Percentiles rank a stretch among this genome's conserved stretches.
These are phyloP conservation scores for Acrocalymma vagum DNA, from an alignment of 2,329 filamentous ascomycete species.

Conservation along the genomic window DNA sequence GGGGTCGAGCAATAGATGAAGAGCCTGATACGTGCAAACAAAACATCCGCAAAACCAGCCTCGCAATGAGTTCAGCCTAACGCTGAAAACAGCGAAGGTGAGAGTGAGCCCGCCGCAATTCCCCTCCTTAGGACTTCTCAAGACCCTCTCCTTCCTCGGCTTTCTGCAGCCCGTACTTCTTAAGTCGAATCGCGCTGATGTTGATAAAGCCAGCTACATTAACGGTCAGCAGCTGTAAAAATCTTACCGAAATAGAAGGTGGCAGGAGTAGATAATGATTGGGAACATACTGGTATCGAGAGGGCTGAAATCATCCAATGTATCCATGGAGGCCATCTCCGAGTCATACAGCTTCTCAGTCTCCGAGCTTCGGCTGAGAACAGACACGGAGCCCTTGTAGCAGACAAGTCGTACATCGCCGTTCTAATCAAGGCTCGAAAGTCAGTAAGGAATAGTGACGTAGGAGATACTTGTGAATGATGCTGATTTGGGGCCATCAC, in stretches of 20 bases:
- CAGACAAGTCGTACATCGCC: conserved; percentile 66
- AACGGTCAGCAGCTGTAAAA: not conserved
- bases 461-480: too few species aligned
- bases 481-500: too few species aligned
- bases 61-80: too few species aligned
- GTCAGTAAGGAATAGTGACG: too few species aligned
- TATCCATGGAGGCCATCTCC: conserved; percentile 74
- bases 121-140: too few species aligned
- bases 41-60: too few species aligned
- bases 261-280: conserved; percentile 75
- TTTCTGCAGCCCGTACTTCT: conserved; percentile 53
- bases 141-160: conserved; percentile 47
- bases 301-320: conserved; percentile 72
- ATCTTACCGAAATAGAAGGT: too few species aligned
- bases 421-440: too few species aligned
- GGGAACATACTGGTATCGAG: conserved; percentile 72
- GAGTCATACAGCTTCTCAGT: conserved; percentile 76
- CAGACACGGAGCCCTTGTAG: conserved; percentile 72
- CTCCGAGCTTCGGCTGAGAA: conserved; percentile 67
- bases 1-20: too few species aligned
- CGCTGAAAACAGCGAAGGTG: too few species aligned
- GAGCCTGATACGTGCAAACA: too few species aligned
- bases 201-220: not conserved
- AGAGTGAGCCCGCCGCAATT: too few species aligned
- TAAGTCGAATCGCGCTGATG: conserved; percentile 47